Base-by-base conservation (phyloP, 352 stramenopile genomes). In the Aphanomyces cochlioides region DNA sequence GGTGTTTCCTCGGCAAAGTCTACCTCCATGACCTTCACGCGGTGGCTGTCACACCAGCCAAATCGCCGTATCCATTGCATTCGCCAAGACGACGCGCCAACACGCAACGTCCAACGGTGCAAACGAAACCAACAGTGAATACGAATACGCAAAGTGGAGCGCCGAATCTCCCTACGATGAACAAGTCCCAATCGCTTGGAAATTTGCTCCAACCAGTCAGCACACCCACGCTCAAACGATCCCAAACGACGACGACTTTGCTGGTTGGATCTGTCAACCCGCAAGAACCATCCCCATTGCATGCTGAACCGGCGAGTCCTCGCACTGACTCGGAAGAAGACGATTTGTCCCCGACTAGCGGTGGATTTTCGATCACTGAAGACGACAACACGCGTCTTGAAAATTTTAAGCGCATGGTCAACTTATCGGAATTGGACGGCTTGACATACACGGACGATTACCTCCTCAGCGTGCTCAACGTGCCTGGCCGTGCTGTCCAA, bases 401-500 rank as follows among this genome's bases (percentile, higher is more conserved):
- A 5, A 47, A 47, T 12, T 70, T 70, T 37, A 54, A 56, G 34
- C 36, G 21, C 15, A 70, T 70, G 64, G 36, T 70, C n/a, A 63
- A 70, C 17, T 38, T 50, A 8, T 36, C 64, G n/a, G 64, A 70
- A 5, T 54, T 36, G 7, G 64, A 36, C n/a, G 19, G 43, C 15
- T 45, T 70, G 8, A 37, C 47, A 17, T 87, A 84, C 71, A 77
- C 75, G 28, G 77, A 88, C 50, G 79, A 84, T n/a, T 90, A 90
- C 43, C 72, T 90, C 3, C 77, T 77, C 57, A 87, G 79, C 59
- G 82, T 90, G 6, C 64, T 90, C 40, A 76, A 48, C 5, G 82
- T 88, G 10, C 83, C 84, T 63, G 82, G 83, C 48, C 82, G 82
- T 28, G 66, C 80, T 41, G 82, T 87, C 54, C 69, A 74, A 8